Evolutionary conservation across 305 asterid species (phyloP).

Genomic region (Solanum hybrid): DNA sequence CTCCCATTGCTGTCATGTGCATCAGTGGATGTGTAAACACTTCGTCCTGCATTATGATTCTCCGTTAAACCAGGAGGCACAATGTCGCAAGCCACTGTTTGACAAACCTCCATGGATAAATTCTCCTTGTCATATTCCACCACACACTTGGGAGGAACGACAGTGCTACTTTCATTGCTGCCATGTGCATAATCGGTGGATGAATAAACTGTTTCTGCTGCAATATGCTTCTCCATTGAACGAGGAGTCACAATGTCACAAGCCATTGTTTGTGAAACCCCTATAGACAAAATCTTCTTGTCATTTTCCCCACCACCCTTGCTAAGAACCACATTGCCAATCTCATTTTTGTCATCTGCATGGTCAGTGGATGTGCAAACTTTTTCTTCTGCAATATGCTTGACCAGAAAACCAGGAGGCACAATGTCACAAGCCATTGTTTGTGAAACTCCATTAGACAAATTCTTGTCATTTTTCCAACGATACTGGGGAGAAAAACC

Average conservation of each 20-base stretch:
- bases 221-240: neutral
- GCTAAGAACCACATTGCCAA: neutral
- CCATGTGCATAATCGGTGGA: neutral
- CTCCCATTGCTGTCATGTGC: neutral
- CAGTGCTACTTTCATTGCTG: neutral
- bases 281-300: neutral
- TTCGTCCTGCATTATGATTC: neutral
- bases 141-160: neutral
- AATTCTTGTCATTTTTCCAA: neutral
- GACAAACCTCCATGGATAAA: neutral
- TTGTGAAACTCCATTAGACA: neutral
- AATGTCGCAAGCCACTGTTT: neutral
- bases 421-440: neutral
- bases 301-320: neutral
- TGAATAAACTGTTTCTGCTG: neutral
- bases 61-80: neutral
- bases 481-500: slow-evolving; percentile 10
- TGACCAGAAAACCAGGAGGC: neutral
- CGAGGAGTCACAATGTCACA: neutral
- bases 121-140: neutral
- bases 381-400: neutral
- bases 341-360: neutral
- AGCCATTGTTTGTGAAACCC: neutral
- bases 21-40: neutral
- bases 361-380: neutral